Base-by-base conservation (phyloP, 139 green algal species). In the Nannochloris sp. region DNA sequence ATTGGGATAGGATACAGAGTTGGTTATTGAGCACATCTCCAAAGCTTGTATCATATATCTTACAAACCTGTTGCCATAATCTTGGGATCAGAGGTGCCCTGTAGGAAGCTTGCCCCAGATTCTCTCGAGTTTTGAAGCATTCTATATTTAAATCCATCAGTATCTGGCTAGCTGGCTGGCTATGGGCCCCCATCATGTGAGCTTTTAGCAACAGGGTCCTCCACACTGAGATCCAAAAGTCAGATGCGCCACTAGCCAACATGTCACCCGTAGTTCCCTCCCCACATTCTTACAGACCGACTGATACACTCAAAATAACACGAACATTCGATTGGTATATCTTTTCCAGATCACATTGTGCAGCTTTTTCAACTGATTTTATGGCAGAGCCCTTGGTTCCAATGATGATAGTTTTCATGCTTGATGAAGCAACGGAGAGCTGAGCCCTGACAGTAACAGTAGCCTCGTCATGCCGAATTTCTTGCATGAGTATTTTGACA, bases 351-450 rank as follows among this genome's bases (percentile, higher is more conserved):
- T 78, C 68, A 16, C 28, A 8, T 0, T 57, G 43, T 20, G 76
- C 76, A 2, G 12, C 25, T 14, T 55, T 53, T 26, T 33, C 60
- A 6, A 82, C 50, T 2, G 48, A 20, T 12, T 29, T 33, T 11
- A 82, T 75, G 2, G 59, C 65, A 26, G 30, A 36, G 6, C 75
- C 71, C 26, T 58, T 28, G 0, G 20, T 73, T 20, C 77, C 78
- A 20, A 85, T 59, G 13, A 82, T 50, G 14, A 85, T 81, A 3
- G 49, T 26, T 40, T 56, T 69, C 43, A 72, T 50, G 36, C 65
- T 50, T 4, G 73, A 50, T 6, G 59, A 48, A 3, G 25, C 23
- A 25, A 80, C 77, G 23, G 79, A 3, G 12, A 84, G 55, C 28
- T 72, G 56, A 2, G n/a, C 46, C n/a, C 46, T 53, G 5, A 53